Conservation (phyloP, 257 asterid genomes). For the Solanum chaucha region DNA sequence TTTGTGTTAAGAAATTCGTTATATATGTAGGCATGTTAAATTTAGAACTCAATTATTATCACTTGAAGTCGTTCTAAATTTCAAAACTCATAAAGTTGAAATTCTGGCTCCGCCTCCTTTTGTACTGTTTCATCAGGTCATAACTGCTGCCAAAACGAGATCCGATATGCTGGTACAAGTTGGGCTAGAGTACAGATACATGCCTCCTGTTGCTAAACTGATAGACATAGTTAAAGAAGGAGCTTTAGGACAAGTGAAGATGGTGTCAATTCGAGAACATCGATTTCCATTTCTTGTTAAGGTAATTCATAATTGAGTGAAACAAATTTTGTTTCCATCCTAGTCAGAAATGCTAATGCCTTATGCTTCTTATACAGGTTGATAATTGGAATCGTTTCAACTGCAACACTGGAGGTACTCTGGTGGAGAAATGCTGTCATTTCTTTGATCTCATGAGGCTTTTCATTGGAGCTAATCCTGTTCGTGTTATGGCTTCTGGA, state of each 20-base stretch:
- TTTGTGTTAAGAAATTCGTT: not conserved
- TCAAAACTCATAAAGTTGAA: too few species aligned
- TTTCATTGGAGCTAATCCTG: constrained; percentile 70
- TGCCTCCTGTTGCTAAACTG: constrained; percentile 92
- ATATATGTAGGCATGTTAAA: not conserved
- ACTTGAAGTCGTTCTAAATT: too few species aligned
- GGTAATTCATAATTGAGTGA: constrained; percentile 25
- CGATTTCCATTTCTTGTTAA: constrained; percentile 91
- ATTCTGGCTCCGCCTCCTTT: too few species aligned
- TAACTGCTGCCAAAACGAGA: too few species aligned
- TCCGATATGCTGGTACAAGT: constrained; percentile 45
- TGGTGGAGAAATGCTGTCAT: constrained; percentile 98
- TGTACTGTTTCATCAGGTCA: too few species aligned
- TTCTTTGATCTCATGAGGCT: constrained; percentile 94
- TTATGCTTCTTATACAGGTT: constrained; percentile 45
- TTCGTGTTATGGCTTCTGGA: constrained; percentile 90
- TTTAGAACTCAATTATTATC: too few species aligned
- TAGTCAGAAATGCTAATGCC: constrained; percentile 4
- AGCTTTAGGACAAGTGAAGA: constrained; percentile 57
- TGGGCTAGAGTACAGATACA: constrained; percentile 90
- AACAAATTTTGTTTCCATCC: not conserved
- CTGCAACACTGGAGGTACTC: constrained; percentile 83
- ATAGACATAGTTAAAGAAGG: constrained; percentile 69
- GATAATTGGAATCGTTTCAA: constrained; percentile 94
- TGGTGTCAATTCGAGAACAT: constrained; percentile 92